Evolutionary conservation across 179 eudicot species (phyloP), one percentile per base, ranked within the genome.

Genomic region (Vitellaria paradoxa): DNA sequence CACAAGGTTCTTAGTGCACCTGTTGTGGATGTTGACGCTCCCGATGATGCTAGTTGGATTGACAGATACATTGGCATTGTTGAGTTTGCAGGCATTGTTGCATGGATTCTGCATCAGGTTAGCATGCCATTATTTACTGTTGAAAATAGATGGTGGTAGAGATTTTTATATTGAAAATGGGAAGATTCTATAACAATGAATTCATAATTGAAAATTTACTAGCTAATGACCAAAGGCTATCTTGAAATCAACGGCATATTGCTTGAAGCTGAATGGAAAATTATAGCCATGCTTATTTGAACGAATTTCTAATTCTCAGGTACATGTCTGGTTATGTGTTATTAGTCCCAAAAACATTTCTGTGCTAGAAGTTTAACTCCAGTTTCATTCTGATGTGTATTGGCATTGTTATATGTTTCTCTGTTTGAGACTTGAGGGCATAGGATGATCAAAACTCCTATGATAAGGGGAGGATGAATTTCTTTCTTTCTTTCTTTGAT

Each of bases 51-150:
- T 66, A 83, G 95, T 76, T 96, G 99, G 99, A 83, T 93, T 52
- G 98, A 96, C 64, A 88, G 97, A 81, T 96, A 96, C 74, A 78
- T 96, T 45, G 99, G 99, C 60, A 85, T 93, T 42, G 97, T 91
- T 6, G 99, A 96, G 80, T 96, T 93, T 78, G 98, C 97, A 21
- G 99, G 99, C 64, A 96, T 96, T 69, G 99, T 91, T 74, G 98
- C 93, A 7, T 96, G 99, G 99, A 90, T 96, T 64, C 81, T 96
- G 70, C 97, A 96, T 79, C 99, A 93, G 97, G 97, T 93, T 70
- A 52, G 86, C 65, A 66, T 65, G 30, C 52, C 14, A 26, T 9
- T 17, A 17, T 65, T 65, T 75, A 15, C 55, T 11, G 8, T 7
- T 30, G 63, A 18, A 18, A 64, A 37, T 62, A 65, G 42, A 64